Conservation (phyloP, 805 yeast species). For the Cyberlindnera nakhonratchasimensis region DNA sequence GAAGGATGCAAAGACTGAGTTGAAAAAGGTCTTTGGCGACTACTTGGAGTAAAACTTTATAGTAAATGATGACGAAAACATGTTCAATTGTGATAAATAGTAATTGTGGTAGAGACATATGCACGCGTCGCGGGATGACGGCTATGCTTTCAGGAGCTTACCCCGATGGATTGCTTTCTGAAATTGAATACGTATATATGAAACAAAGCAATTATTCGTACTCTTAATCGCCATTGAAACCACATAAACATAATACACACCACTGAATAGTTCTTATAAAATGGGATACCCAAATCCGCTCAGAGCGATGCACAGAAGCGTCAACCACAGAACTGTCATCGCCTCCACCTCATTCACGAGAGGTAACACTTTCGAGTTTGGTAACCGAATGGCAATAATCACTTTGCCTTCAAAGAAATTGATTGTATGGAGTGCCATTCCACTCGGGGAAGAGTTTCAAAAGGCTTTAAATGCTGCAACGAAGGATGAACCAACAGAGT, state of each 20-base stretch:
- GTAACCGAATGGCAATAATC: slow-evolving; percentile 39
- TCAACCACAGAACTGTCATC: slow-evolving; percentile 31
- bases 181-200: no score
- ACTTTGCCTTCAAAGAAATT: slow-evolving; percentile 31
- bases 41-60: slow-evolving; percentile 10
- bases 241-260: neutral
- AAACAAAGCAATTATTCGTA: no score
- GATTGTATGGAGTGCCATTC: slow-evolving; percentile 57
- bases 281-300: slow-evolving; percentile 41
- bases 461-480: slow-evolving; percentile 36
- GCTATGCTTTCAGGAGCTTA: no score
- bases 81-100: no score
- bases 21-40: slow-evolving; percentile 23
- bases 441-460: slow-evolving; percentile 45
- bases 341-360: slow-evolving; percentile 37
- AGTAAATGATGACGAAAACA: no score
- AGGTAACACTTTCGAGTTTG: slow-evolving; percentile 30
- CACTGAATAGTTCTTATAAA: neutral
- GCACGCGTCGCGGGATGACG: no score
- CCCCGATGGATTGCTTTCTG: no score
- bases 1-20: slow-evolving; percentile 30
- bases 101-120: no score
- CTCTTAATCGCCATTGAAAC: neutral
- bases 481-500: slow-evolving; percentile 32
- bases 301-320: slow-evolving; percentile 37